Conservation (phyloP, 176 grass and related monocot species). For the Tuctoria greenei region DNA sequence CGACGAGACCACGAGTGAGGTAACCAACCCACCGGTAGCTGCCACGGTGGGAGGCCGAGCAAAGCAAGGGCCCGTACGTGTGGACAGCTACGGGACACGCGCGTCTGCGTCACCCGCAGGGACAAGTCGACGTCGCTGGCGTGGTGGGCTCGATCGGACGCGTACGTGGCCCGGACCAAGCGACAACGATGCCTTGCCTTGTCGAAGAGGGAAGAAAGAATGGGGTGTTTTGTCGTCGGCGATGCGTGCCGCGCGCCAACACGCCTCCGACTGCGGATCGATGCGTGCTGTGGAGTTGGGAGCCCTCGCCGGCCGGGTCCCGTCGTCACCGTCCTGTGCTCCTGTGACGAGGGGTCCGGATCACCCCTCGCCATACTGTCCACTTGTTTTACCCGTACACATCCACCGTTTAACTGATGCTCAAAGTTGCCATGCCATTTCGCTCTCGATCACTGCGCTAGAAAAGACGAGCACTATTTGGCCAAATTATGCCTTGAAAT, state of each 20-base stretch:
- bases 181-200: neutral
- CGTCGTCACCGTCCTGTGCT: neutral
- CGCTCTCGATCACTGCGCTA: neutral
- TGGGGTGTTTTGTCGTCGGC: slow-evolving; percentile 20
- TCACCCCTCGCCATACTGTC: too few relatives aligned
- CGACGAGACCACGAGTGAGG: too few relatives aligned
- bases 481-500: neutral
- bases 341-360: neutral
- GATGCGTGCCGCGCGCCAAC: neutral
- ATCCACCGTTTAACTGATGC: too few relatives aligned
- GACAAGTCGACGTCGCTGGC: slow-evolving; percentile 12
- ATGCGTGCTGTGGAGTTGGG: neutral
- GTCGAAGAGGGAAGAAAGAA: neutral
- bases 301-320: neutral
- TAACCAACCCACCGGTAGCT: neutral
- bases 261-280: neutral
- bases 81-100: slow-evolving; percentile 24
- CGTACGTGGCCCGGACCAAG: neutral
- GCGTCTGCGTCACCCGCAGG: neutral
- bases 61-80: neutral
- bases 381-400: too few relatives aligned
- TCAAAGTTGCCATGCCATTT: neutral
- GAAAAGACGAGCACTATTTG: neutral
- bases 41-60: neutral
- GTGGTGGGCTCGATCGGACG: neutral